A percentile compares a stretch with the other conserved stretches of the same genome.
Evolutionary conservation across 2,329 filamentous ascomycete genomes (phyloP).

Genomic region (Geosmithia putterillii): DNA sequence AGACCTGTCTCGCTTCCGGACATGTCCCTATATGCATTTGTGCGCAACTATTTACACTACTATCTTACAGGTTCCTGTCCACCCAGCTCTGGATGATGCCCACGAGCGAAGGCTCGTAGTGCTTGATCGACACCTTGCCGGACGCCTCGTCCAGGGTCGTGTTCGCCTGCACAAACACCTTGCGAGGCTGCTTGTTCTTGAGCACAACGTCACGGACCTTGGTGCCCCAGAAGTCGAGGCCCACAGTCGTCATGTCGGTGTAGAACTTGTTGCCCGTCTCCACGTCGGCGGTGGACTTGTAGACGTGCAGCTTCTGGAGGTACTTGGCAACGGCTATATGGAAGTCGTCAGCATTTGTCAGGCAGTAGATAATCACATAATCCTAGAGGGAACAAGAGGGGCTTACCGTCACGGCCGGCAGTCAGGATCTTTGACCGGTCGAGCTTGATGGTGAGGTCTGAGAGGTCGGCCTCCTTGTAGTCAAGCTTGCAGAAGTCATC

Average conservation of each 20-base stretch:
- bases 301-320: conserved; percentile 83
- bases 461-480: conserved; percentile 60
- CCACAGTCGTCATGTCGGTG: conserved; percentile 70
- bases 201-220: conserved; percentile 67
- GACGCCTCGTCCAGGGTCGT: conserved; percentile 58
- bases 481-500: conserved; percentile 76
- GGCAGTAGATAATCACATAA: not conserved
- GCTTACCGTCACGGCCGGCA: conserved; percentile 57
- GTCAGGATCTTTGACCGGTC: conserved; percentile 80
- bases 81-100: conserved; percentile 79
- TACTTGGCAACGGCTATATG: conserved; percentile 64
- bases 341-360: conserved; percentile 9
- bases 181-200: conserved; percentile 67
- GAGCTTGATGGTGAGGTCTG: conserved; percentile 69
- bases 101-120: conserved; percentile 71
- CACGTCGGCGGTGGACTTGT: conserved; percentile 81
- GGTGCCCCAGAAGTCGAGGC: conserved; percentile 69
- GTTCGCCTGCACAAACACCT: conserved; percentile 91
- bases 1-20: no score
- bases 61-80: conserved; percentile 39
- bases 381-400: not conserved
- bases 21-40: no score
- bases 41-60: no score
- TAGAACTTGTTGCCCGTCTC: conserved; percentile 70
- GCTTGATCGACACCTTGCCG: conserved; percentile 63